phyloP scores from a whole-genome alignment of 139 green algal species.

The Deuterostichococcus epilithicus region DNA sequence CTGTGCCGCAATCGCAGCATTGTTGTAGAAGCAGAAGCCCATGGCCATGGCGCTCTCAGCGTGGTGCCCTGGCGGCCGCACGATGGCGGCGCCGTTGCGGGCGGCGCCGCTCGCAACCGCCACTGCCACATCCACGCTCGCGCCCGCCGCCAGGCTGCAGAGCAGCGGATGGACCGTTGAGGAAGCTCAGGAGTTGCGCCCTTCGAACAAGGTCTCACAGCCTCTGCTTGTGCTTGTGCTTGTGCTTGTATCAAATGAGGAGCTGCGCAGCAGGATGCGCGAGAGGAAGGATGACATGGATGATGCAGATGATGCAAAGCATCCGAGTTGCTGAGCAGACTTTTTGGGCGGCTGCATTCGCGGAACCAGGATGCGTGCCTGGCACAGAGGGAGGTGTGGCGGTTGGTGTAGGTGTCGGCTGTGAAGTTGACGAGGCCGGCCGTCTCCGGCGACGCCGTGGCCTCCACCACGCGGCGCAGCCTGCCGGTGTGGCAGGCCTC shows the following conservation, averaged over 20 bases:
- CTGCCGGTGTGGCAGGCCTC: constrained; percentile 48
- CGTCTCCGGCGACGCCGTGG: background rate
- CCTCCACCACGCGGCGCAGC: constrained; percentile 34
- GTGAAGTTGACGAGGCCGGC: constrained; percentile 15
- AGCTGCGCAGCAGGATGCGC: no score
- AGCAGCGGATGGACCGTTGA: no score
- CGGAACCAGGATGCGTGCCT: background rate
- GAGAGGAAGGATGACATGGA: no score
- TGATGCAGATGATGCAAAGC: no score
- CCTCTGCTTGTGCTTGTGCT: no score
- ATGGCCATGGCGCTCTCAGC: constrained; percentile 44
- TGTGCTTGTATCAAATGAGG: no score
- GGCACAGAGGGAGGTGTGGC: constrained; percentile 54
- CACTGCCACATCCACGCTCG: constrained; percentile 50
- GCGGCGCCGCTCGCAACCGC: constrained; percentile 40
- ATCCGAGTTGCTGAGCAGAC: no score
- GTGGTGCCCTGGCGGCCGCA: constrained; percentile 50
- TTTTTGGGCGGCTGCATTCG: no score
- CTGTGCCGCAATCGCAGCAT: constrained; percentile 58
- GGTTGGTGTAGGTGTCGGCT: constrained; percentile 68
- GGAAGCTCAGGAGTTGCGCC: no score
- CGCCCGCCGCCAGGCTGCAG: constrained; percentile 55
- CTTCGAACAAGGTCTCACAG: no score
- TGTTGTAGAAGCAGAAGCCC: constrained; percentile 81
- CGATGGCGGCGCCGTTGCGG: constrained; percentile 37